A percentile compares a stretch with the other conserved stretches of the same genome.
phyloP scores from a whole-genome alignment of 179 eudicot species.

The Monotropa hypopitys region DNA sequence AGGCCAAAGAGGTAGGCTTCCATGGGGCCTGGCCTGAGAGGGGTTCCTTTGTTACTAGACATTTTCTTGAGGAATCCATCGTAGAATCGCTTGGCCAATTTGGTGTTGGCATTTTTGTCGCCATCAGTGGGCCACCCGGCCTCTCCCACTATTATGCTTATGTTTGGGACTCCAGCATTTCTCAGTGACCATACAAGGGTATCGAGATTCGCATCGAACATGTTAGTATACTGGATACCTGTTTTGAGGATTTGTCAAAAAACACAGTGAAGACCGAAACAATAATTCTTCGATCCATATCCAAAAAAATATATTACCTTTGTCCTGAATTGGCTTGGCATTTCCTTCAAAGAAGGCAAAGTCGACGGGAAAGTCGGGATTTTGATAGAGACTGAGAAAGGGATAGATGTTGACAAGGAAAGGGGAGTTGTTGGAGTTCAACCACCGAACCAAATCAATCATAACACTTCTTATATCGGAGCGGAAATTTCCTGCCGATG shows the following conservation, averaged over 20 bases:
- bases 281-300: too few relatives aligned
- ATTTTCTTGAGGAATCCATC: conserved; percentile 18
- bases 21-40: conserved; percentile 43
- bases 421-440: conserved; percentile 29
- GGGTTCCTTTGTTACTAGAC: conserved; percentile 40
- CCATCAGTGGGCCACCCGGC: conserved; percentile 79
- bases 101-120: conserved; percentile 37
- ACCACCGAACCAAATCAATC: conserved; percentile 35
- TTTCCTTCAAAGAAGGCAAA: conserved; percentile 73
- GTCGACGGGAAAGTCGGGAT: conserved; percentile 42
- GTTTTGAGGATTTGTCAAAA: too few relatives aligned
- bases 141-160: conserved; percentile 58
- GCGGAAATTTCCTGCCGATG: conserved; percentile 61
- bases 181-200: conserved; percentile 45
- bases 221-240: conserved; percentile 29
- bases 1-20: conserved; percentile 57
- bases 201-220: conserved; percentile 67
- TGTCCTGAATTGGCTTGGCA: conserved; percentile 29
- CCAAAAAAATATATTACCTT: too few relatives aligned
- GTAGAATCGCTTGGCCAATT: conserved; percentile 35
- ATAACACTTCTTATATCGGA: conserved; percentile 38
- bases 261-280: too few relatives aligned
- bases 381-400: conserved; percentile 51
- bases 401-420: conserved; percentile 84
- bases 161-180: conserved; percentile 32